These are phyloP conservation scores for Prillingera fragicola DNA, from an alignment of 1,284 basidiomycete genomes.

Conservation along the genomic window DNA sequence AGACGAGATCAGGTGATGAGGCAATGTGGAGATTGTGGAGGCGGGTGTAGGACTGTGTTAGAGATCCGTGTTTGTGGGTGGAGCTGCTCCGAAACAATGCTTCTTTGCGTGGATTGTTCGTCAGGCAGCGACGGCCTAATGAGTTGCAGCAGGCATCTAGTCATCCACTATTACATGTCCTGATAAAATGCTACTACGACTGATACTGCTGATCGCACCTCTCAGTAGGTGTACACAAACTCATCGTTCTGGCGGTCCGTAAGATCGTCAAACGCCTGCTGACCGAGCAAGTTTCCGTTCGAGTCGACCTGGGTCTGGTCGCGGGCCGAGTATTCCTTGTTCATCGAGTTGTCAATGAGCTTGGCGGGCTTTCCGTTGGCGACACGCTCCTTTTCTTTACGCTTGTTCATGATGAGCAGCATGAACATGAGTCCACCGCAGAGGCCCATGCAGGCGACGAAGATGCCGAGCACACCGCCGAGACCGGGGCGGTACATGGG, in stretches of 20 bases:
- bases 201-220: no score
- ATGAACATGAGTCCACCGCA: constrained; percentile 8
- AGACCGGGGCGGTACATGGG: constrained; percentile 31
- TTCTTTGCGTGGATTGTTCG: no score
- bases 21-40: no score
- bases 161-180: no score
- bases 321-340: constrained; percentile 16
- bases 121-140: no score
- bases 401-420: constrained; percentile 32
- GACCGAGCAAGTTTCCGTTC: constrained; percentile 16
- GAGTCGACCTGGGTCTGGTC: constrained; percentile 8
- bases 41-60: no score
- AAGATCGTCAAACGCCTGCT: constrained; percentile 32
- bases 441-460: constrained; percentile 21
- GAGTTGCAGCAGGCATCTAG: no score
- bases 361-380: constrained; percentile 40
- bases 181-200: no score
- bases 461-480: constrained; percentile 29
- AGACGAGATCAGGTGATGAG: no score
- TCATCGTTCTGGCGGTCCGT: constrained; percentile 30
- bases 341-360: constrained; percentile 37
- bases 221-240: constrained; percentile 31
- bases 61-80: no score
- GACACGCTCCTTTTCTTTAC: constrained; percentile 35
- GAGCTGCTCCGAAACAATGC: no score